Evolutionary conservation across 176 grass and related monocot genomes (phyloP), one percentile per base, ranked within the genome.

Genomic region (Ensete ventricosum): DNA sequence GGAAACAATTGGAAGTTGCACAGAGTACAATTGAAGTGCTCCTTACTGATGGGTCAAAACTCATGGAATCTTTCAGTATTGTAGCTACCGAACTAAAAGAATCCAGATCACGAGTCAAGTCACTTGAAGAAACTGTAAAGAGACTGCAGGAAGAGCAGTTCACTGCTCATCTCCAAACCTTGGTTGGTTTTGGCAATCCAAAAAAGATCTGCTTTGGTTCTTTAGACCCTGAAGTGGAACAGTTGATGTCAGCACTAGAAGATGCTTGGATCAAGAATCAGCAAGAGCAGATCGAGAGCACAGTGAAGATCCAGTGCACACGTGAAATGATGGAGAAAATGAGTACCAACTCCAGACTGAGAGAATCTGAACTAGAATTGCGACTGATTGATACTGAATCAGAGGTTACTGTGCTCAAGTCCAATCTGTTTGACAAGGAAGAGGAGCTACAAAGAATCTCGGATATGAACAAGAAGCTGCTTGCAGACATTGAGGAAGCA

Each of bases 61-160:
- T 99, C 51, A 99, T 99, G 96, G 96, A 99, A 24, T 99, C 96
- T 43, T 99, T 99, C 75, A 85, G 87, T 73, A 81, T 85, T 16
- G 84, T 99, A 34, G 91, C 93, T 64, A 82, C 77, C 13, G 96
- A 99, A 80, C 87, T 99, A n/a, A 91, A 99, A 86, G 96, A 95
- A 70, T 99, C 96, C 34, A 83, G 96, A 20, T 79, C 81, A 48
- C 87, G 82, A 67, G 76, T 88, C 0, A 91, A 86, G 69, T 73
- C 76, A 9, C 86, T 99, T 0, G 91, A 95, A 88, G 75, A 86
- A 53, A 84, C 81, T 73, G 64, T 87, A 19, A 74, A 51, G 49
- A 34, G 58, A n/a, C 29, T 70, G 13, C 75, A 70, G 52, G 60
- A 87, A 54, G 79, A 74, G 12, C 79, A 75, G 71, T 52, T n/a